A percentile compares a stretch with the other conserved stretches of the same genome.
phyloP scores from a whole-genome alignment of 139 green algal species.

The Picochlorum sp. region DNA sequence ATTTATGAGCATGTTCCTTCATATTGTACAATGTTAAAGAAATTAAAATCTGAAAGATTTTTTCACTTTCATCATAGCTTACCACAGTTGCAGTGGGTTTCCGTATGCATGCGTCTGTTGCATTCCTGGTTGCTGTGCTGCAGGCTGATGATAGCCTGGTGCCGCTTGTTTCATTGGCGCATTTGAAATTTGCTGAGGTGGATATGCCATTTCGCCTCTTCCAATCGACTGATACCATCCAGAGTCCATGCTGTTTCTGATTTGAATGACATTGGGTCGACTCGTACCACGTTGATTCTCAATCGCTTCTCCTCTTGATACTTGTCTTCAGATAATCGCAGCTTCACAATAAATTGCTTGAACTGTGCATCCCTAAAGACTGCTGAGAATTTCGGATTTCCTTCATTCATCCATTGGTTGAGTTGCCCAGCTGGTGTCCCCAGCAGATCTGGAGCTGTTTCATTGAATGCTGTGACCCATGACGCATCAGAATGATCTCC shows the following conservation, averaged over 20 bases:
- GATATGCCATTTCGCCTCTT: background rate
- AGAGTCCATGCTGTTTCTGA: constrained; percentile 8
- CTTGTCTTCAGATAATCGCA: constrained; percentile 74
- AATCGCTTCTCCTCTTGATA: constrained; percentile 82
- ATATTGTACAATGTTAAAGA: no score
- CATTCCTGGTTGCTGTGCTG: background rate
- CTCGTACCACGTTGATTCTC: constrained; percentile 46
- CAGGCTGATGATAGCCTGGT: background rate
- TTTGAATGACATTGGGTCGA: constrained; percentile 22
- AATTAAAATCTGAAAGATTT: background rate
- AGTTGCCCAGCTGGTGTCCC: constrained; percentile 34
- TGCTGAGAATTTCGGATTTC: background rate
- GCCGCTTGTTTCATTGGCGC: background rate
- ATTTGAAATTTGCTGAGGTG: background rate
- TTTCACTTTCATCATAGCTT: background rate
- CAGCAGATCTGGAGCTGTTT: constrained; percentile 37
- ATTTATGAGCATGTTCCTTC: background rate
- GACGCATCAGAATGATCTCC: constrained; percentile 41
- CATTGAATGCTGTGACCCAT: constrained; percentile 51
- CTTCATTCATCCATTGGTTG: constrained; percentile 12
- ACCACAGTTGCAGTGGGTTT: background rate
- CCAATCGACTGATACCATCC: background rate
- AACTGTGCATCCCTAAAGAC: constrained; percentile 32
- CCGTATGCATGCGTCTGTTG: background rate
- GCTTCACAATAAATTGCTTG: constrained; percentile 39